A percentile compares a stretch with the other conserved stretches of the same genome.
These are phyloP conservation scores for Penicillium sp. DNA, from an alignment of 2,329 filamentous ascomycete species.

Conservation along the genomic window DNA sequence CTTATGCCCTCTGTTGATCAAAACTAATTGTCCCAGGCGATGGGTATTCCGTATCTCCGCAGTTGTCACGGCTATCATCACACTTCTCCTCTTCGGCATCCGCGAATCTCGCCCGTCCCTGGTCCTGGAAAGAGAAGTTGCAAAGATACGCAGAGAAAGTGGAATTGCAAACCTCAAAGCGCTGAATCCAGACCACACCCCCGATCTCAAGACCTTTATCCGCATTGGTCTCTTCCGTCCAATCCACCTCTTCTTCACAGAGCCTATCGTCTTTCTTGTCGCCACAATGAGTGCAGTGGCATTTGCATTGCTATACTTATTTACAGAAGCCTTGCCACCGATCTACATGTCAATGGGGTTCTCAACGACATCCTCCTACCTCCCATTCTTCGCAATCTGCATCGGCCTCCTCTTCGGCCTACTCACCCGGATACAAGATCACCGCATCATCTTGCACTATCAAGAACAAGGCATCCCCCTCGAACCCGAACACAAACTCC, in stretches of 20 bases:
- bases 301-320: constrained; percentile 56
- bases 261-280: constrained; percentile 54
- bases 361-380: constrained; percentile 37
- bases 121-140: constrained; percentile 45
- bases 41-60: constrained; percentile 54
- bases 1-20: neutral
- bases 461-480: constrained; percentile 9
- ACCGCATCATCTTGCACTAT: constrained; percentile 30
- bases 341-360: constrained; percentile 50
- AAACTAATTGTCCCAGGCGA: constrained; percentile 38
- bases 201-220: constrained; percentile 44
- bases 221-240: constrained; percentile 49
- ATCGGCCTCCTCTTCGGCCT: constrained; percentile 49
- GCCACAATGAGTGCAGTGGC: constrained; percentile 50
- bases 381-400: constrained; percentile 49
- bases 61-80: constrained; percentile 42
- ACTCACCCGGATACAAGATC: constrained; percentile 51
- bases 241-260: constrained; percentile 50
- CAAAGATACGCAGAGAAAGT: constrained; percentile 33
- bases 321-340: constrained; percentile 51
- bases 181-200: constrained; percentile 48
- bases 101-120: constrained; percentile 52
- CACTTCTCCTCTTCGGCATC: constrained; percentile 44
- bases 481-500: constrained; percentile 29
- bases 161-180: constrained; percentile 34